phyloP scores from a whole-genome alignment of 2,329 filamentous ascomycete species.

The Neophaeococcomyces mojaviensis region DNA sequence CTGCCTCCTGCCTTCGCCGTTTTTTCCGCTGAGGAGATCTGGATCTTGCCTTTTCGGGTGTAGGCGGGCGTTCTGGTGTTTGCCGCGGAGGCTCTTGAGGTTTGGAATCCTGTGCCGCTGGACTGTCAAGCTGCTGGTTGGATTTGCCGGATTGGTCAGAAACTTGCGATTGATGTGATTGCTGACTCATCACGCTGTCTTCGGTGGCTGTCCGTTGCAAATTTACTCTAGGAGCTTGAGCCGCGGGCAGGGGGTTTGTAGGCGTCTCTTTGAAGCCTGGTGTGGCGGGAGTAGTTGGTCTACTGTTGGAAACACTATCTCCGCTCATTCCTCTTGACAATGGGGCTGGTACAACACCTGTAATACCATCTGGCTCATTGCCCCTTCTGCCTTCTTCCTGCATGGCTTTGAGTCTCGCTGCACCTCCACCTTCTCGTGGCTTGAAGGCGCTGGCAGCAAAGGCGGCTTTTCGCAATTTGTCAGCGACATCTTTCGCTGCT shows the following conservation, averaged over 20 bases:
- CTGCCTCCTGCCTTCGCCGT: constrained; percentile 59
- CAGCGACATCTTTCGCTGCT: constrained; percentile 68
- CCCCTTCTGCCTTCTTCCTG: constrained; percentile 41
- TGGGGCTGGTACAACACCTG: constrained; percentile 76
- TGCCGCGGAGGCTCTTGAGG: constrained; percentile 22
- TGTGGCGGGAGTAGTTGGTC: constrained; percentile 22
- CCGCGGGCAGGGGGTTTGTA: constrained; percentile 26
- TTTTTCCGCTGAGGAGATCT: constrained; percentile 44
- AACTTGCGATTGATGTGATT: neutral
- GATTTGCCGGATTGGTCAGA: neutral
- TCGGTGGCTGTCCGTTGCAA: constrained; percentile 30
- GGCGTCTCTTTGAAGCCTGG: constrained; percentile 15
- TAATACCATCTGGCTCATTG: constrained; percentile 81
- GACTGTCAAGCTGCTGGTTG: constrained; percentile 9
- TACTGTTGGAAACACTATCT: constrained; percentile 30
- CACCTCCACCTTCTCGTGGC: constrained; percentile 78
- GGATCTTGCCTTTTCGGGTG: constrained; percentile 27
- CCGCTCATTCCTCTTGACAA: constrained; percentile 35
- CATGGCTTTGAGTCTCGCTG: constrained; percentile 63
- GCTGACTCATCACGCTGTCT: constrained; percentile 22
- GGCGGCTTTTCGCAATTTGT: constrained; percentile 72
- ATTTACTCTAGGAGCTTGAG: constrained; percentile 31
- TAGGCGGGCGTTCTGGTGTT: constrained; percentile 30
- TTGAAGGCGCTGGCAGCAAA: constrained; percentile 69
- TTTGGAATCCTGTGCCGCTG: constrained; percentile 1